Percentiles rank a stretch among this genome's conserved stretches.
phyloP scores from a whole-genome alignment of 257 asterid species.

The Paulownia fortunei region DNA sequence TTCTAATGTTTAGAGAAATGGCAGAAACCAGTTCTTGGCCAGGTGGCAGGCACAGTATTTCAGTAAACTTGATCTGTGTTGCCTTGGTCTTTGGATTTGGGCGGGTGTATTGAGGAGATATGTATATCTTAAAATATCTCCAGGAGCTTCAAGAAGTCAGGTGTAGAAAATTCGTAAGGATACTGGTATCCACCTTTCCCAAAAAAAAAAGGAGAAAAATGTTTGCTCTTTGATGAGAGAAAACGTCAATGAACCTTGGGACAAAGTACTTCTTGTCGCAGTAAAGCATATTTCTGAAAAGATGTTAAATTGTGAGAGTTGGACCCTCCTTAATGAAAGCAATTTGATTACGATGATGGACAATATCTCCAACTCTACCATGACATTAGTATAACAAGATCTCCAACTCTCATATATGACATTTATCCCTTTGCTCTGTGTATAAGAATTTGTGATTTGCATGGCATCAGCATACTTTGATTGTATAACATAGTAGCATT shows the following conservation, averaged over 20 bases:
- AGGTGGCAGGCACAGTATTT: conserved; percentile 18
- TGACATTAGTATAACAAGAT: conserved; percentile 11
- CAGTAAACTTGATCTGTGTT: conserved; percentile 5
- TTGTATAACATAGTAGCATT: conserved; percentile 25
- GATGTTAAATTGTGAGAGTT: conserved; percentile 22
- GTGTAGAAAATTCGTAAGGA: not conserved
- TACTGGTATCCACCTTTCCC: not conserved
- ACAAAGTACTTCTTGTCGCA: conserved; percentile 7
- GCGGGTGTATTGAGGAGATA: not conserved
- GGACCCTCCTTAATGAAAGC: conserved; percentile 2
- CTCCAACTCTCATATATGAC: not conserved
- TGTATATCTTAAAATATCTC: not conserved
- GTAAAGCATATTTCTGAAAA: not conserved
- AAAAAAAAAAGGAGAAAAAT: not conserved
- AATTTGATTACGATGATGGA: conserved; percentile 1
- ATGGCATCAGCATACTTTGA: conserved; percentile 20
- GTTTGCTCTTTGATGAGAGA: conserved; percentile 11
- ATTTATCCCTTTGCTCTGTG: not conserved
- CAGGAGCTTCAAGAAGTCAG: not conserved
- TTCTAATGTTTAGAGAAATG: conserved; percentile 21
- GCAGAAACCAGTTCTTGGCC: conserved; percentile 14
- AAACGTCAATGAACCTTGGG: conserved; percentile 16
- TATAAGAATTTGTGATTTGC: conserved; percentile 1
- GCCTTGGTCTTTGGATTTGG: conserved; percentile 19
- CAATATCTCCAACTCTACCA: not conserved